Evolutionary conservation across 768 basidiomycete species (phyloP).

Genomic region (Lactifluus pinguis): DNA sequence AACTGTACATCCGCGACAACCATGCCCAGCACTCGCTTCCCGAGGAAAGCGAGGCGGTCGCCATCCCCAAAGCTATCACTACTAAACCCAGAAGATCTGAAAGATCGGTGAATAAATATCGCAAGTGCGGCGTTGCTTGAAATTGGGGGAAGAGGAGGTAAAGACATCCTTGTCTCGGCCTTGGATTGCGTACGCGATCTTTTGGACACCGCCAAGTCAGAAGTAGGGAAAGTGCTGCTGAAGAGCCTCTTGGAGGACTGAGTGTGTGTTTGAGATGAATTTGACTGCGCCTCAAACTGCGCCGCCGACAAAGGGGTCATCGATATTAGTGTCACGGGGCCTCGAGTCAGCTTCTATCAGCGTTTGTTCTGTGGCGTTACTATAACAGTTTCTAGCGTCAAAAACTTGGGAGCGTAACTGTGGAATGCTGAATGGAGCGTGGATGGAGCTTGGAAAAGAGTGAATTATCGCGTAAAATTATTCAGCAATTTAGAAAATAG

Average conservation of each 20-base stretch:
- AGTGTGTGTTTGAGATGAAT: neutral
- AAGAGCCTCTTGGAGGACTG: conserved; percentile 2
- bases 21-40: conserved; percentile 38
- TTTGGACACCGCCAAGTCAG: neutral
- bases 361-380: neutral
- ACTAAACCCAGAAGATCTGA: conserved; percentile 31
- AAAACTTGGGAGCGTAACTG: no score
- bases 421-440: neutral
- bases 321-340: conserved; percentile 7
- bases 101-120: conserved; percentile 61
- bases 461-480: neutral
- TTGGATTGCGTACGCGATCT: neutral
- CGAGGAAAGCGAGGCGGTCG: conserved; percentile 46
- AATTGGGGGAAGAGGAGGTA: conserved; percentile 7
- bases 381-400: neutral
- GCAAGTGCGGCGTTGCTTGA: conserved; percentile 33
- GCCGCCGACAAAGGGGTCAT: conserved; percentile 4
- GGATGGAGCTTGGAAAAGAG: neutral
- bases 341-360: conserved; percentile 4
- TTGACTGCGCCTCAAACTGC: neutral
- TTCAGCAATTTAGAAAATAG: no score
- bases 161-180: neutral
- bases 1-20: conserved; percentile 41
- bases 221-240: neutral
- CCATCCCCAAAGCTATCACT: conserved; percentile 43